phyloP scores from a whole-genome alignment of 1,139 yeast genomes.

The Saccharomyces hybrid region DNA sequence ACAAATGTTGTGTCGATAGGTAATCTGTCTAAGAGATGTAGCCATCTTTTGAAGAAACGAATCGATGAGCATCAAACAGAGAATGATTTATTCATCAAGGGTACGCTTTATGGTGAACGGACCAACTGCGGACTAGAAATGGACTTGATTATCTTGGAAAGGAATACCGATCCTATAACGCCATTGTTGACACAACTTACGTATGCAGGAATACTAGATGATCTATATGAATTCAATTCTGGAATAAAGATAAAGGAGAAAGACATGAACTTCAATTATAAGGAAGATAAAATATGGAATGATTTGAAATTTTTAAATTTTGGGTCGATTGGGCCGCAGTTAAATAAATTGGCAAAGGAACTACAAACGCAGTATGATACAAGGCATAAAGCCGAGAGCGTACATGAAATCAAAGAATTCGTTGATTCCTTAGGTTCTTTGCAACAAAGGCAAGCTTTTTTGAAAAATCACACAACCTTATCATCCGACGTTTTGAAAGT shows the following conservation, averaged over 20 bases:
- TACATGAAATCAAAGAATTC: conserved; percentile 61
- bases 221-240: conserved; percentile 49
- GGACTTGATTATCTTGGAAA: conserved; percentile 68
- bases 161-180: conserved; percentile 66
- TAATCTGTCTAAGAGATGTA: conserved; percentile 16
- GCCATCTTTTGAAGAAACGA: conserved; percentile 17
- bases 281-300: conserved; percentile 37
- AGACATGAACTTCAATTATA: conserved; percentile 19
- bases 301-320: conserved; percentile 63
- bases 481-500: conserved; percentile 59
- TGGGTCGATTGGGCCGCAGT: conserved; percentile 65
- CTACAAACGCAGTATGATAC: conserved; percentile 64
- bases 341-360: conserved; percentile 62
- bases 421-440: conserved; percentile 64
- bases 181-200: conserved; percentile 70
- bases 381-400: conserved; percentile 49
- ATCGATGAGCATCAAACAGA: conserved; percentile 10
- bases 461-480: conserved; percentile 67
- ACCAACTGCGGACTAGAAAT: conserved; percentile 34
- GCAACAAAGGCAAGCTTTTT: conserved; percentile 58
- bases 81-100: conserved; percentile 19
- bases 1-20: conserved; percentile 26
- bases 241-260: conserved; percentile 30
- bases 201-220: conserved; percentile 77
- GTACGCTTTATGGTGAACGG: conserved; percentile 28